Base-by-base conservation (phyloP, 805 yeast genomes). In the Starmerella bacillaris region DNA sequence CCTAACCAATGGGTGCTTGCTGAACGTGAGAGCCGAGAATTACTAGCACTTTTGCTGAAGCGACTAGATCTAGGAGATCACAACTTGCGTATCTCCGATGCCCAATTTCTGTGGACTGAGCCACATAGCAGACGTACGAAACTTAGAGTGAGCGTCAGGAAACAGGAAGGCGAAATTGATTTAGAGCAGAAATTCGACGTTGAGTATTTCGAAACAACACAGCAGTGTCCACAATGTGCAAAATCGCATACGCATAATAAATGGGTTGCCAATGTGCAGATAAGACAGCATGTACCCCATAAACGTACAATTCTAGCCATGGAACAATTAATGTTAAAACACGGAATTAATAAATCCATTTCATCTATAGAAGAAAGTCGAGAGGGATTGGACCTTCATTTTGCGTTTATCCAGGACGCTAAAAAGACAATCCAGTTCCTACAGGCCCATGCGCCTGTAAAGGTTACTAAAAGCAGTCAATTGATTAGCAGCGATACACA, bases 201-300 rank as follows among this genome's bases (percentile, higher is more conserved):
- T 11, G 96, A 86, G 52, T 89, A 77, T 54, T 72, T 79, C 14
- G 98, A 86, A 37, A 65, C 78, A 42, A 92, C 96, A 15, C 79
- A 78, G 78, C 98, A 89, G 64, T 89, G 99, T 65, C 76, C 94
- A 3, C 96, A 86, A 60, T 89, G 99, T 72, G 98, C 96, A 37
- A 84, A 82, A 57, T 78, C 94, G 1, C 89, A 77, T 52, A 89
- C 99, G 21, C 78, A 92, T 19, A 82, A 89, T 58, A 92, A 96
- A 4, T 89, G 98, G 98, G 77, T 89, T 58, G 95, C 99, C 21
- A 72, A 86, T 20, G 93, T 92, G 24, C 99, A 89, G 63, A 78
- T 92, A 49, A 76, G 99, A 62, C 99, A 89, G 60, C 89, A 92
- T 56, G 98, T 89, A 24, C 72, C 80, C 14, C 98, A 89, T 59